phyloP scores from a whole-genome alignment of 176 grass and related monocot species.

The Sorghum bicolor region DNA sequence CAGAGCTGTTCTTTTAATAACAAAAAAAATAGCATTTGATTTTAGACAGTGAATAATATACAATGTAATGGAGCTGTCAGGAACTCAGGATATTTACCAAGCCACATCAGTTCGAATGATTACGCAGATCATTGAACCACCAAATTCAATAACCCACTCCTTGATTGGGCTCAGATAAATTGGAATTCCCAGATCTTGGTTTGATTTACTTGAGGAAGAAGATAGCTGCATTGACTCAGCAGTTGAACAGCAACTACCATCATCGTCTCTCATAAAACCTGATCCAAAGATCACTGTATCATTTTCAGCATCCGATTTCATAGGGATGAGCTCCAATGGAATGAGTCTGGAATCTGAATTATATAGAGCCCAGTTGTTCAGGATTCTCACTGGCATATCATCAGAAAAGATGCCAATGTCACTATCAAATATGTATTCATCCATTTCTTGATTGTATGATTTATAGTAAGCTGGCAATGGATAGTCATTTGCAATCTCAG shows the following conservation, averaged over 20 bases:
- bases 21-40: not conserved
- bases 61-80: not conserved
- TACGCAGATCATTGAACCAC: constrained; percentile 54
- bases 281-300: constrained; percentile 63
- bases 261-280: constrained; percentile 66
- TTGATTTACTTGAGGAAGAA: constrained; percentile 47
- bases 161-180: constrained; percentile 68
- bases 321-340: constrained; percentile 66
- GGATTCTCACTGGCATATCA: constrained; percentile 63
- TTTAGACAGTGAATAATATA: not conserved
- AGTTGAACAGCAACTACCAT: constrained; percentile 52
- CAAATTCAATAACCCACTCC: constrained; percentile 78
- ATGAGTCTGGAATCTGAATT: constrained; percentile 70
- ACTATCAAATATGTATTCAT: constrained; percentile 56
- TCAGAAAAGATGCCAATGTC: constrained; percentile 29
- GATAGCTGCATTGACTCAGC: constrained; percentile 33
- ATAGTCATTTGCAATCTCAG: constrained; percentile 70
- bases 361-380: constrained; percentile 70
- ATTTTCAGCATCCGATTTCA: constrained; percentile 64
- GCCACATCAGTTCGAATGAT: constrained; percentile 57
- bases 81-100: constrained; percentile 53
- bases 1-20: not conserved
- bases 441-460: constrained; percentile 58
- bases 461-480: constrained; percentile 68
- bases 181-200: constrained; percentile 40